These are phyloP conservation scores for Ustilago shanxiensis DNA, from an alignment of 1,284 basidiomycete species.

Conservation along the genomic window DNA sequence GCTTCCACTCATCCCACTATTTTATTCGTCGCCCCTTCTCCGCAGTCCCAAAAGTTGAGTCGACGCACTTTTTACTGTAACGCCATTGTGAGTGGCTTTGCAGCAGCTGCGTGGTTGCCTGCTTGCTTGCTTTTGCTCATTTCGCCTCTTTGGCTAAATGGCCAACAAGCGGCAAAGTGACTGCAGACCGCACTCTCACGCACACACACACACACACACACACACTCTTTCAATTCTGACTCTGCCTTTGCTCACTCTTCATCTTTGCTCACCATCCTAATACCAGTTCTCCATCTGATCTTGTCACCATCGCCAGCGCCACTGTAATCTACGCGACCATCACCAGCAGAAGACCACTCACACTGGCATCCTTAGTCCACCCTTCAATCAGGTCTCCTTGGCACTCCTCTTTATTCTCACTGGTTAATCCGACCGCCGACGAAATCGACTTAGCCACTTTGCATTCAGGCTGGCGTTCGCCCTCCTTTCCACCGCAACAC, in stretches of 20 bases:
- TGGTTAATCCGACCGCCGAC: neutral
- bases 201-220: neutral
- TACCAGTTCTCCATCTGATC: neutral
- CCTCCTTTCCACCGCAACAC: neutral
- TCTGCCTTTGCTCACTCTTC: neutral
- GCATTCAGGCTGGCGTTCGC: neutral
- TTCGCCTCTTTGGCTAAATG: neutral
- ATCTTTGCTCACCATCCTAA: conserved; percentile 1
- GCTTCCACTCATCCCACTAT: neutral
- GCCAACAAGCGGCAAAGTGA: no score
- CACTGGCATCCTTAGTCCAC: no score
- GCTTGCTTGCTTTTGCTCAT: neutral
- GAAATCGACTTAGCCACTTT: neutral
- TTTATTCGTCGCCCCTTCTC: neutral
- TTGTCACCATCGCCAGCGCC: conserved; percentile 6
- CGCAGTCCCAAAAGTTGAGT: neutral
- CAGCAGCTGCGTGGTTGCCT: neutral
- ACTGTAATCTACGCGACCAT: neutral
- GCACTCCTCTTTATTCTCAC: no score
- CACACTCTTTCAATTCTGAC: neutral
- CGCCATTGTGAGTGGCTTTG: neutral
- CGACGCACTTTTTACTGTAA: conserved; percentile 12
- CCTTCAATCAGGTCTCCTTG: no score
- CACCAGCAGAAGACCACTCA: no score
- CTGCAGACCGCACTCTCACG: neutral